phyloP scores from a whole-genome alignment of 148 eudicot genomes.

The Chenopodium album region DNA sequence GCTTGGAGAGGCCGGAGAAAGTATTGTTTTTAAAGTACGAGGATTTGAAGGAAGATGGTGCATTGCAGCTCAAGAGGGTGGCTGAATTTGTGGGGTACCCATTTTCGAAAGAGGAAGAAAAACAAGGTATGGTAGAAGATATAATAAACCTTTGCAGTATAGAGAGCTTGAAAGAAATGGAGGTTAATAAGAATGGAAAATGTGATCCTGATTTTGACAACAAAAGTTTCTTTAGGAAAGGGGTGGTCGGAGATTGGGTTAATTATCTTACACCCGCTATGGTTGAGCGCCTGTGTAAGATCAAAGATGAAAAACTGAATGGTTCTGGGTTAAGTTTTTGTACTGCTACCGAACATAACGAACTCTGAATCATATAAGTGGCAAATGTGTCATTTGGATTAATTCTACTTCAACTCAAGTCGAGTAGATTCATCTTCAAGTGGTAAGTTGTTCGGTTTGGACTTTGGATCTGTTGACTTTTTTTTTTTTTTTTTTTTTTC shows the following conservation, averaged over 20 bases:
- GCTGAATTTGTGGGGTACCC: not conserved
- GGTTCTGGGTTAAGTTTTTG: slow-evolving; percentile 28
- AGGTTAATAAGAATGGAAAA: slow-evolving; percentile 42
- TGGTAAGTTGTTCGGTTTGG: not conserved
- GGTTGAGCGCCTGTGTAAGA: slow-evolving; percentile 30
- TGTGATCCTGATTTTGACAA: slow-evolving; percentile 29
- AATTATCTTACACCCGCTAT: slow-evolving; percentile 13
- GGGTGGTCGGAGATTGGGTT: slow-evolving; percentile 6
- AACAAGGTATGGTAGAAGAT: slow-evolving; percentile 28
- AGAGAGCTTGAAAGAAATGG: not conserved
- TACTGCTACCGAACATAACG: not conserved
- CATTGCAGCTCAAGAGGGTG: slow-evolving; percentile 6
- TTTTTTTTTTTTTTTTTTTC: no score
- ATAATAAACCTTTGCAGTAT: slow-evolving; percentile 43
- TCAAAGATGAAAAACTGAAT: slow-evolving; percentile 40
- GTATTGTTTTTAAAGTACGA: slow-evolving; percentile 47
- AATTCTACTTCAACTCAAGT: not conserved
- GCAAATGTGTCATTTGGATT: not conserved
- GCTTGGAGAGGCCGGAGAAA: slow-evolving; percentile 30
- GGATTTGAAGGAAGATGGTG: slow-evolving; percentile 39
- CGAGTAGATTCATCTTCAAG: not conserved
- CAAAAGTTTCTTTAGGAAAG: slow-evolving; percentile 38
- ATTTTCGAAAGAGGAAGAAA: slow-evolving; percentile 35
- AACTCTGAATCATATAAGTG: not conserved
- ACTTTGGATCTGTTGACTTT: no score